Percentiles rank a stretch among this genome's conserved stretches.
These are phyloP conservation scores for Trichosporon sp. DNA, from an alignment of 1,284 basidiomycete species.

Conservation along the genomic window DNA sequence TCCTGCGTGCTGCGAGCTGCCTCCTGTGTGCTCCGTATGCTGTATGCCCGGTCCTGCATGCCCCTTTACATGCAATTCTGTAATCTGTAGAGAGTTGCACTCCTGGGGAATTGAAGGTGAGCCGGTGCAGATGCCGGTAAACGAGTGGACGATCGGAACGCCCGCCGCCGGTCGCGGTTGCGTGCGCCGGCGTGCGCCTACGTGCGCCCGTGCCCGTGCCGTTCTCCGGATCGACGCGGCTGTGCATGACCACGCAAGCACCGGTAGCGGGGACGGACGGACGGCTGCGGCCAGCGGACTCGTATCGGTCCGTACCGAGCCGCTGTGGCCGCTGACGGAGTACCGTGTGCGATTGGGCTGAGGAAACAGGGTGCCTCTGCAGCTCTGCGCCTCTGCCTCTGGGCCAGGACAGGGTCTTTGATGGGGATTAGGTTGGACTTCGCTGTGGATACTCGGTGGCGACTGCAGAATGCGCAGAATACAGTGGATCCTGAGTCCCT, in stretches of 20 bases:
- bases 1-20: not conserved
- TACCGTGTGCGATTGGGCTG: not conserved
- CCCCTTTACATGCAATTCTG: not conserved
- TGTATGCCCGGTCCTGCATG: no score
- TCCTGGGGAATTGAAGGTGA: not conserved
- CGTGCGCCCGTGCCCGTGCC: no score
- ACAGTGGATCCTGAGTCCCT: not conserved
- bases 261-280: not conserved
- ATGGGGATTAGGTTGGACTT: not conserved
- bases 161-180: not conserved
- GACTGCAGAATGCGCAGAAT: slow-evolving; percentile 2
- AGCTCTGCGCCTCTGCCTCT: not conserved
- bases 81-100: not conserved
- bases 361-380: not conserved
- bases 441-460: not conserved
- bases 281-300: not conserved
- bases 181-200: not conserved
- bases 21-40: no score
- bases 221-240: not conserved
- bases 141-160: not conserved
- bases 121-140: not conserved
- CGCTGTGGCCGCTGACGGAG: not conserved
- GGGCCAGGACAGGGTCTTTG: not conserved
- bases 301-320: not conserved
- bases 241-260: not conserved